Evolutionary conservation across 2,329 filamentous ascomycete genomes (phyloP).

Genomic region (Cercospora citrullina): DNA sequence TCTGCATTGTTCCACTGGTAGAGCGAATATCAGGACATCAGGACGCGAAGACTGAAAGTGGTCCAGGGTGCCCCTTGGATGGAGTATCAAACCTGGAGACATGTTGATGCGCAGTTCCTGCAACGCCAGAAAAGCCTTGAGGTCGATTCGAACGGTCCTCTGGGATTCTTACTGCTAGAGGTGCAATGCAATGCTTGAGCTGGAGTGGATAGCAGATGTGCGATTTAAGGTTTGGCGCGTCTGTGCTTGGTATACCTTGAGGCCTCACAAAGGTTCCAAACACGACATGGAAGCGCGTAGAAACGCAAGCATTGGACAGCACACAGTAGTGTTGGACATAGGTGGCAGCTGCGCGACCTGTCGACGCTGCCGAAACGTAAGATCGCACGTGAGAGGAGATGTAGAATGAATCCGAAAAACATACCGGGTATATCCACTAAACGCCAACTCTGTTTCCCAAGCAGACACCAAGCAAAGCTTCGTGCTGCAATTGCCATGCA

Average conservation of each 20-base stretch:
- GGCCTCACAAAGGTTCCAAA: background rate
- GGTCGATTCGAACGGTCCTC: background rate
- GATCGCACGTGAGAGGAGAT: background rate
- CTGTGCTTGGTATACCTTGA: background rate
- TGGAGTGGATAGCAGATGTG: background rate
- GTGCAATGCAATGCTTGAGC: background rate
- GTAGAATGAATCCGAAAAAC: background rate
- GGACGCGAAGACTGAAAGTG: background rate
- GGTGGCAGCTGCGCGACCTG: background rate
- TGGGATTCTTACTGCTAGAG: background rate
- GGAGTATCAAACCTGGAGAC: background rate
- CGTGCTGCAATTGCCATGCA: background rate
- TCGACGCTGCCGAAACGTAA: background rate
- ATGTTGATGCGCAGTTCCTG: background rate
- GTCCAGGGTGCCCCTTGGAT: too few relatives aligned
- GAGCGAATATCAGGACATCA: background rate
- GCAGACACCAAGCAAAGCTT: background rate
- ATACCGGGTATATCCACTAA: constrained; percentile 14
- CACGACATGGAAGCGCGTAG: background rate
- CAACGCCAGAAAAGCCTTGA: background rate
- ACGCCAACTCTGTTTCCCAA: background rate
- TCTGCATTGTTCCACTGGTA: background rate
- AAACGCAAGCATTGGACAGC: background rate
- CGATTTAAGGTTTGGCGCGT: background rate
- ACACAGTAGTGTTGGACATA: background rate